Conservation (phyloP, 257 asterid species). For the Solanum bulbocastanum region DNA sequence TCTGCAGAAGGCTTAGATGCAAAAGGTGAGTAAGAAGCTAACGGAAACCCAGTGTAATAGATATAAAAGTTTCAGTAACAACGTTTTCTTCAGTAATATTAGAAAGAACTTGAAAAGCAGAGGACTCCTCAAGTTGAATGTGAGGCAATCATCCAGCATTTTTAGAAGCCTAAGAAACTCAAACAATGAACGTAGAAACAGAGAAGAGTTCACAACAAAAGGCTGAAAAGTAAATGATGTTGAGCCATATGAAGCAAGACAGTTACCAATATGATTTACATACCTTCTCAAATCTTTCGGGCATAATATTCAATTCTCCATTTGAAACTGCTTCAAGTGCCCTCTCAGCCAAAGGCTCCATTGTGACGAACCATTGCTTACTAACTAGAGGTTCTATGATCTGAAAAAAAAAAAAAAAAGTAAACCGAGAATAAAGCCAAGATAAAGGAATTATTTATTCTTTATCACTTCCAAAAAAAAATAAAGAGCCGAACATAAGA, state of each 20-base stretch:
- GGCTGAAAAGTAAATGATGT: not conserved
- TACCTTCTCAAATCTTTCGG: constrained; percentile 96
- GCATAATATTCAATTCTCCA: constrained; percentile 81
- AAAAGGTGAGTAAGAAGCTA: not conserved
- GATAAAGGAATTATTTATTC: constrained; percentile 7
- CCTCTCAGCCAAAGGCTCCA: constrained; percentile 95
- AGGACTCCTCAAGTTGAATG: not conserved
- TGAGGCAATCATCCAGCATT: not conserved
- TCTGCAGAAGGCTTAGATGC: not conserved
- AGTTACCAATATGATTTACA: not conserved
- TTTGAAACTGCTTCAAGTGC: constrained; percentile 84
- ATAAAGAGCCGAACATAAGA: not conserved
- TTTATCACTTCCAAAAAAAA: constrained; percentile 3
- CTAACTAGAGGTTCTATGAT: constrained; percentile 94
- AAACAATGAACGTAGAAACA: not conserved
- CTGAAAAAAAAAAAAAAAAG: constrained; percentile 25
- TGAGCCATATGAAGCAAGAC: constrained; percentile 6
- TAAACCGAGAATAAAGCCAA: constrained; percentile 9
- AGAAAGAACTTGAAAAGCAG: not conserved
- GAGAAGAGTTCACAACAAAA: not conserved
- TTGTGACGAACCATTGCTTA: constrained; percentile 96
- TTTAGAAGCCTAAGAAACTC: not conserved
- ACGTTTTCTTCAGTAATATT: not conserved
- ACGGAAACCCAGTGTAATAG: not conserved
- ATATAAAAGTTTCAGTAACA: not conserved